Base-by-base conservation (phyloP, 129 eudicot species). In the Glebionis coronaria region DNA sequence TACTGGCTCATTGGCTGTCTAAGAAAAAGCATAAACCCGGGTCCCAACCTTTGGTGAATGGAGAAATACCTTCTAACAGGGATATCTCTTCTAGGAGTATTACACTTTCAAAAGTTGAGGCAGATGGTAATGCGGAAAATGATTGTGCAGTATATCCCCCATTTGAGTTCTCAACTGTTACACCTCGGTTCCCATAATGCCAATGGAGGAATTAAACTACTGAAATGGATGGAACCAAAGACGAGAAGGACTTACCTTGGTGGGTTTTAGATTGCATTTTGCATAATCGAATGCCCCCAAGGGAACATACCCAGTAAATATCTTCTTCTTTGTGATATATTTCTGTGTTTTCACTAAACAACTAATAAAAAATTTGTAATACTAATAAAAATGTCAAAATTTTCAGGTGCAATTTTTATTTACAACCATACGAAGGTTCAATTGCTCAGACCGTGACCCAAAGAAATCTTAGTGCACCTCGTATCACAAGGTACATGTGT, bases 391-490 rank as follows among this genome's bases (percentile, higher is more conserved):
- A 44, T 52, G 56, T 73, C 19, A 12, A 44, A 42, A 45, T 55
- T 54, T 74, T 44, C 81, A 93, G 99, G 86, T 93, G 99, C 82
- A 89, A 97, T 81, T 93, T 93, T 71, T 89, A 73, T 76, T 73
- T 93, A 76, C 95, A 89, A 46, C 92, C 99, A 75, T 84, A 76
- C 67, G 99, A 93, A 82, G 97, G 99, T 72, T 84, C 99, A 53
- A 67, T 95, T 19, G 74, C 88, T 44, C 99, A 93, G 75, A 89
- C 91, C 56, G 85, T 78, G 61, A 93, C 97, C 13, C 99, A 89
- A 81, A 95, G 97, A 64, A 93, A 93, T 70, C 79, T 93, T 66
- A 94, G 97, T 73, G 99, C 99, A 20, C 99, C 99, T 40, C 99
- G 99, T 44, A 90, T 94, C 95, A 94, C 50, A 94, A 94, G 78